Evolutionary conservation across 192 early-diverging fungal species (phyloP).

Genomic region (Coemansia sp.): DNA sequence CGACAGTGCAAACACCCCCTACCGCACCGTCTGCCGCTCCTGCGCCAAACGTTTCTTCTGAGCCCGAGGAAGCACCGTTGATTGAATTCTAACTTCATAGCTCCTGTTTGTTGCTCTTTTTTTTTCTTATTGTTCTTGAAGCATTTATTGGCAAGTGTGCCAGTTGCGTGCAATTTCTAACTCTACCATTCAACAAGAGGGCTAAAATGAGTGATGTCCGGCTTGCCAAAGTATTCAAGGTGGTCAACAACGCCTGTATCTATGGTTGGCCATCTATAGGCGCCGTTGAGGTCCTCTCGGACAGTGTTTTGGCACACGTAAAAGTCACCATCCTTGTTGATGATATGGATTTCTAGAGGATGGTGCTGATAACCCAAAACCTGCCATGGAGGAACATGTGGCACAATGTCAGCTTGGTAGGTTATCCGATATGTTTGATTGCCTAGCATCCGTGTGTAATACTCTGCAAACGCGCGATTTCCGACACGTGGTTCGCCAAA

Average conservation of each 20-base stretch:
- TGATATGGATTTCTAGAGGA: slow-evolving; percentile 49
- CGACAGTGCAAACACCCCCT: slow-evolving; percentile 3
- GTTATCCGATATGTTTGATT: slow-evolving; percentile 51
- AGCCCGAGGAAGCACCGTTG: slow-evolving; percentile 34
- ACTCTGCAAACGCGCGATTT: slow-evolving; percentile 43
- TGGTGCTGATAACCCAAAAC: slow-evolving; percentile 55
- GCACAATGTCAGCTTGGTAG: slow-evolving; percentile 46
- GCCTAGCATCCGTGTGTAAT: slow-evolving; percentile 45
- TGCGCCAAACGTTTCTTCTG: slow-evolving; percentile 3
- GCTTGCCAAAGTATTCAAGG: slow-evolving; percentile 51
- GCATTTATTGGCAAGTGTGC: not conserved
- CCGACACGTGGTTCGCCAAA: slow-evolving; percentile 52
- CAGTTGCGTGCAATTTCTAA: not conserved
- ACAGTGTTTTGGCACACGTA: slow-evolving; percentile 53
- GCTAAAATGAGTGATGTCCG: slow-evolving; percentile 39
- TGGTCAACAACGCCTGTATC: slow-evolving; percentile 50
- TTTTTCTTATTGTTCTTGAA: slow-evolving; percentile 5
- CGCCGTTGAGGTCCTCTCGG: slow-evolving; percentile 48
- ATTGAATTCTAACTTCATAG: slow-evolving; percentile 29
- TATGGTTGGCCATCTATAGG: slow-evolving; percentile 54
- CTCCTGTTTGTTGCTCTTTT: not conserved
- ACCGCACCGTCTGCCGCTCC: slow-evolving; percentile 4
- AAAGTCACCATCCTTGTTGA: slow-evolving; percentile 43
- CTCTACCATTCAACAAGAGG: slow-evolving; percentile 41
- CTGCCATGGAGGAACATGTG: slow-evolving; percentile 53